Evolutionary conservation across 139 green algal genomes (phyloP).

Genomic region (Chlamydomonas sp.): DNA sequence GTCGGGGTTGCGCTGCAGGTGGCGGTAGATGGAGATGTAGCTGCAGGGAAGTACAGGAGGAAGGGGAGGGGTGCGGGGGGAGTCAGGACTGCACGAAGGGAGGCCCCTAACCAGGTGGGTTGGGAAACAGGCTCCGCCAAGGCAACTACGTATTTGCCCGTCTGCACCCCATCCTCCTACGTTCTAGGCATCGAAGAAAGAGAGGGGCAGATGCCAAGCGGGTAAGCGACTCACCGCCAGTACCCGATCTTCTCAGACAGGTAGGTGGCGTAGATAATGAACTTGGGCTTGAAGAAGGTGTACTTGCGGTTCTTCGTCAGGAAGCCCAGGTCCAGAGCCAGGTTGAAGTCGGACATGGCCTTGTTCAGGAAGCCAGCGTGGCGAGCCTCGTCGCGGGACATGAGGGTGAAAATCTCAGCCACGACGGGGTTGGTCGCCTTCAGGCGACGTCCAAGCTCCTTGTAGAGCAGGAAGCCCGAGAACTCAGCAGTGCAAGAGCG

Average conservation of each 20-base stretch:
- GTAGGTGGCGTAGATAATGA: conserved; percentile 99
- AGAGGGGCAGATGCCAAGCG: too few relatives aligned
- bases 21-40: conserved; percentile 76
- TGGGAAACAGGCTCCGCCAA: too few relatives aligned
- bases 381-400: conserved; percentile 98
- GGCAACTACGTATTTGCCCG: too few relatives aligned
- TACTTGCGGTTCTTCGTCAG: conserved; percentile 96
- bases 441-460: conserved; percentile 97
- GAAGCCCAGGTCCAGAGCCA: conserved; percentile 94
- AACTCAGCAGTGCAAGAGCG: conserved; percentile 99
- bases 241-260: conserved; percentile 99
- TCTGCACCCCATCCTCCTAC: too few relatives aligned
- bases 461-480: conserved; percentile 99
- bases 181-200: too few relatives aligned
- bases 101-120: too few relatives aligned
- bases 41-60: too few relatives aligned
- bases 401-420: conserved; percentile 95
- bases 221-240: conserved; percentile 76
- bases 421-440: conserved; percentile 94
- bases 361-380: conserved; percentile 99
- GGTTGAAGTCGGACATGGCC: conserved; percentile 60
- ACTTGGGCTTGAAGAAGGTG: conserved; percentile 98
- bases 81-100: too few relatives aligned
- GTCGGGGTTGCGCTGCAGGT: conserved; percentile 92
- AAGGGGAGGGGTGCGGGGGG: too few relatives aligned